Evolutionary conservation across 2,329 filamentous ascomycete genomes (phyloP).

Genomic region (Endoconidiophora polonica): DNA sequence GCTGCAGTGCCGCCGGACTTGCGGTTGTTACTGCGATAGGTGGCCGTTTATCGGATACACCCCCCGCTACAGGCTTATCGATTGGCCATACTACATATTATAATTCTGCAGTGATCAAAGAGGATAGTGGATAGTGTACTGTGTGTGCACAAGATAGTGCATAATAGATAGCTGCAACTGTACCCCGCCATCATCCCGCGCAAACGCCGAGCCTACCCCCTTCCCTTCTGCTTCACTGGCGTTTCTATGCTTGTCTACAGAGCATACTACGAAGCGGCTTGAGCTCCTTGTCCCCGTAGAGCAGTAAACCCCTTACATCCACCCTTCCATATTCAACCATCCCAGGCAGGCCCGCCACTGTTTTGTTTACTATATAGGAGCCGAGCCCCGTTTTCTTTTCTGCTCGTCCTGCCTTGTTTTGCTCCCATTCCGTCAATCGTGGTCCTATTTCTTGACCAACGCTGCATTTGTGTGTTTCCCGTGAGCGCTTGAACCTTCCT

Average conservation of each 20-base stretch:
- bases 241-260: no score
- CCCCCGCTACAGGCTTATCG: no score
- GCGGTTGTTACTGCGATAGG: neutral
- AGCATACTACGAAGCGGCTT: neutral
- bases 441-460: slow-evolving; percentile 7
- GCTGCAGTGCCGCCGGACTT: neutral
- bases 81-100: no score
- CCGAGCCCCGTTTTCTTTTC: neutral
- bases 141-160: no score
- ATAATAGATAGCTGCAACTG: no score
- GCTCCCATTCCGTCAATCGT: slow-evolving; percentile 7
- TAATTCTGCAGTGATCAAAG: no score
- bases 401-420: slow-evolving; percentile 2
- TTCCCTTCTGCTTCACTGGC: neutral
- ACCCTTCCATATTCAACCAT: slow-evolving; percentile 8
- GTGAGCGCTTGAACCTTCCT: slow-evolving; percentile 12
- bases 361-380: slow-evolving; percentile 1
- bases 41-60: neutral
- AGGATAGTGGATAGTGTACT: no score
- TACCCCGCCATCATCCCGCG: no score
- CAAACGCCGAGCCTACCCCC: neutral
- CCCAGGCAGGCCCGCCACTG: neutral
- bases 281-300: no score
- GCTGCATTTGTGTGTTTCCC: slow-evolving; percentile 1
- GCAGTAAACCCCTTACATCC: slow-evolving; percentile 1